phyloP scores from a whole-genome alignment of 441 rosid species.

The Pelargonium australe region DNA sequence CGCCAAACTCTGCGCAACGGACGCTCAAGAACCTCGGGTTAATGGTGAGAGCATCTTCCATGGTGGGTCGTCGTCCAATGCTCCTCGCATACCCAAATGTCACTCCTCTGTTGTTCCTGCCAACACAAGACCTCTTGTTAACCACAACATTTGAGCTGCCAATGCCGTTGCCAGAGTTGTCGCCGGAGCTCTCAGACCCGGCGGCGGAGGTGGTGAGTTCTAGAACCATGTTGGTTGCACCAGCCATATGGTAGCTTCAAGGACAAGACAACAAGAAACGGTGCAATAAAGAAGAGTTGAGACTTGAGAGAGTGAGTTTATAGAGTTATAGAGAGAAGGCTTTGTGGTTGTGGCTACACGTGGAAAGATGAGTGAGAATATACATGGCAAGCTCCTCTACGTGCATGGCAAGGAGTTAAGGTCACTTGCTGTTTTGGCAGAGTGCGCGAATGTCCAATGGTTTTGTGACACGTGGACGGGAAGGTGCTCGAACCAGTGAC shows the following conservation, averaged over 20 bases:
- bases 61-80: background rate
- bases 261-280: background rate
- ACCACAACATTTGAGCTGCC: background rate
- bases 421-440: background rate
- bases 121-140: background rate
- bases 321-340: background rate
- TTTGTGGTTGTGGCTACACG: background rate
- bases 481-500: too few relatives aligned
- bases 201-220: background rate
- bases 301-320: background rate
- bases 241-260: background rate
- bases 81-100: background rate
- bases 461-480: too few relatives aligned
- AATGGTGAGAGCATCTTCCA: background rate
- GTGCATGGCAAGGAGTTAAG: background rate
- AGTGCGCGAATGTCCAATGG: too few relatives aligned
- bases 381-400: constrained; percentile 2
- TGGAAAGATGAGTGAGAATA: background rate
- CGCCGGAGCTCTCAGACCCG: background rate
- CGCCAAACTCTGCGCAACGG: background rate
- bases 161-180: background rate
- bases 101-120: constrained; percentile 1
- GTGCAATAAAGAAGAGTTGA: background rate
- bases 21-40: background rate
- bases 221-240: background rate